Conservation (phyloP, 23 red algal species). For the Pyropia haitanensis region DNA sequence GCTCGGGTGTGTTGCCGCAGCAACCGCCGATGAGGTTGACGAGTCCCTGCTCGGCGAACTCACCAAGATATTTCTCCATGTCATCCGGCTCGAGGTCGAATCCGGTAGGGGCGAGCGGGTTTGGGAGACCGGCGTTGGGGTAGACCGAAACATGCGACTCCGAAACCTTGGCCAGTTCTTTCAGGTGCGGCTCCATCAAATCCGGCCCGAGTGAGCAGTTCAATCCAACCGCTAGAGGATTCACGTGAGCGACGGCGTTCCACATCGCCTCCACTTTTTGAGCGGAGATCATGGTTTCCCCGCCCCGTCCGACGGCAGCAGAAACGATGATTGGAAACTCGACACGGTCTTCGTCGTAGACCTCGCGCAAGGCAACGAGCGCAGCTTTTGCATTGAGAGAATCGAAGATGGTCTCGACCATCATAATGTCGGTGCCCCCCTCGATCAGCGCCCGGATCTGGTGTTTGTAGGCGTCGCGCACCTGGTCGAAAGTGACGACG, state of each 20-base stretch:
- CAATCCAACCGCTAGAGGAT: slow-evolving; percentile 54
- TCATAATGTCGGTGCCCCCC: slow-evolving; percentile 42
- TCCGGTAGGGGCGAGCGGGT: slow-evolving; percentile 66
- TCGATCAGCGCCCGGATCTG: slow-evolving; percentile 45
- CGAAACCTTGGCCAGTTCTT: slow-evolving; percentile 27
- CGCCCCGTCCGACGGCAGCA: slow-evolving; percentile 52
- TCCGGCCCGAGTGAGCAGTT: slow-evolving; percentile 66
- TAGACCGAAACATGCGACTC: slow-evolving; percentile 62
- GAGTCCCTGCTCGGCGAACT: slow-evolving; percentile 21
- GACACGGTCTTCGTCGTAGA: slow-evolving; percentile 26
- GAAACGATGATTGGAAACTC: slow-evolving; percentile 42
- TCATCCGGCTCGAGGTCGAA: slow-evolving; percentile 57
- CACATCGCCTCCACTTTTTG: slow-evolving; percentile 77
- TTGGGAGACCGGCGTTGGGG: slow-evolving; percentile 65
- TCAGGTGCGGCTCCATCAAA: slow-evolving; percentile 53
- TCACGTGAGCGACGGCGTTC: slow-evolving; percentile 43
- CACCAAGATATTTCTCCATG: slow-evolving; percentile 29
- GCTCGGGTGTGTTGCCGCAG: slow-evolving; percentile 47
- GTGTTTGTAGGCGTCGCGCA: slow-evolving; percentile 36
- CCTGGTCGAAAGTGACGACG: slow-evolving; percentile 57
- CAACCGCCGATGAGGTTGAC: slow-evolving; percentile 65
- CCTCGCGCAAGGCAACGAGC: slow-evolving; percentile 52
- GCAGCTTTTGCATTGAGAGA: slow-evolving; percentile 71
- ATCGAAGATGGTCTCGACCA: slow-evolving; percentile 79
- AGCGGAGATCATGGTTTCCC: slow-evolving; percentile 46